Evolutionary conservation across 331 rosid genomes (phyloP), one percentile per base, ranked within the genome.

Genomic region (Erythrophleum ivorense): DNA sequence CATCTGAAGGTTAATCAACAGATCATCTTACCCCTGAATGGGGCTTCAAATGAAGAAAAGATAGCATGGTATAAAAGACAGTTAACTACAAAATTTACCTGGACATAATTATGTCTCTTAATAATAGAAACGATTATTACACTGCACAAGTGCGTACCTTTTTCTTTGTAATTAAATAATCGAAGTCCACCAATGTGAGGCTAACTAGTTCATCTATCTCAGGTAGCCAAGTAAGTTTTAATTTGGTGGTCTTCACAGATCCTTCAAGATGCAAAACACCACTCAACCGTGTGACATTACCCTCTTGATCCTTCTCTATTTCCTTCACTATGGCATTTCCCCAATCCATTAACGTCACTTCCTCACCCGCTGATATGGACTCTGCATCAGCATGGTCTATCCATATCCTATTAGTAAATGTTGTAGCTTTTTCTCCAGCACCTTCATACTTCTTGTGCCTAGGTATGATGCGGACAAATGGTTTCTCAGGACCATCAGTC

Each of bases 311-410:
- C 83, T 86, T 96, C 83, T 88, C 88, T 71, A 92, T 87, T 75
- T 80, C 88, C 84, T 90, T 88, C 34, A 94, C 87, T n/a, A 96
- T 86, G 68, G 97, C 99, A 85, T 92, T 96, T 60, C 98, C 98
- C 99, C 99, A 96, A 84, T 94, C 99, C 99, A 96, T 96, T 59
- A 96, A 77, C 12, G 97, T 94, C 45, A 96, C 89, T 78, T 94
- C 99, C 88, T 94, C 97, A 10, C 91, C 98, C 2, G 77, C 88
- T 43, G 91, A 75, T 55, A 96, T 76, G 38, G 84, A 71, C 79
- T 68, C 88, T 14, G 99, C 97, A 74, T 96, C 99, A 46, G 90
- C 90, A 60, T 85, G 81, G 66, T 96, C 99, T 12, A 96, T 75
- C 97, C 97, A 94, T 80, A 96, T 87, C 71, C 85, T 83, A 53